Evolutionary conservation across 2,329 filamentous ascomycete species (phyloP).

Genomic region (Chaetothyriales sp.): DNA sequence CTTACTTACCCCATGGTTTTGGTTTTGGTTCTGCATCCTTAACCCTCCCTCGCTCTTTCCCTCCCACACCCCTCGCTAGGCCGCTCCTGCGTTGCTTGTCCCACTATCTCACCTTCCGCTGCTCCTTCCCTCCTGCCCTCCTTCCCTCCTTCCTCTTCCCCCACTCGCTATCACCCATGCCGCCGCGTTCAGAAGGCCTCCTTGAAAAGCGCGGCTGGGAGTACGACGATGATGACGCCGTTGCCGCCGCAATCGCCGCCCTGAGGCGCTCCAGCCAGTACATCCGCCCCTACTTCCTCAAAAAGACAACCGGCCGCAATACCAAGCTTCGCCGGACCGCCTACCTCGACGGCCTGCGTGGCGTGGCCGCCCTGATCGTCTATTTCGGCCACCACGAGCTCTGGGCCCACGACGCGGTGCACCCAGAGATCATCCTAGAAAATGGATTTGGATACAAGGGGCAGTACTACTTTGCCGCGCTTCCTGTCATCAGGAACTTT

Average conservation of each 20-base stretch:
- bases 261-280: conserved; percentile 10
- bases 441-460: conserved; percentile 38
- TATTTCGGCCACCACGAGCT: conserved; percentile 48
- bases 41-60: background rate
- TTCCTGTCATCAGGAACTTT: conserved; percentile 45
- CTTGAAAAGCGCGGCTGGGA: conserved; percentile 17
- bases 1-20: background rate
- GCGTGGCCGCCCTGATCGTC: conserved; percentile 52
- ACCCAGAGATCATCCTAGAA: conserved; percentile 32
- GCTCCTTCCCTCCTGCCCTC: too few species aligned
- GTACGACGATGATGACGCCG: background rate
- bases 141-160: too few species aligned
- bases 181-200: conserved; percentile 6
- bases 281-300: conserved; percentile 11
- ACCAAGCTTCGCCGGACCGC: conserved; percentile 29
- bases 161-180: background rate
- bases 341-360: conserved; percentile 51
- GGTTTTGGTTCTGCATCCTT: background rate
- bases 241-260: conserved; percentile 1
- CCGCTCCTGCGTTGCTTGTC: background rate
- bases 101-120: background rate
- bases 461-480: conserved; percentile 34
- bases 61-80: background rate
- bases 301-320: background rate
- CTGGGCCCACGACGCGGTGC: conserved; percentile 37